These are phyloP conservation scores for Suhomyces ambrosiae DNA, from an alignment of 1,139 yeast genomes.

Conservation along the genomic window DNA sequence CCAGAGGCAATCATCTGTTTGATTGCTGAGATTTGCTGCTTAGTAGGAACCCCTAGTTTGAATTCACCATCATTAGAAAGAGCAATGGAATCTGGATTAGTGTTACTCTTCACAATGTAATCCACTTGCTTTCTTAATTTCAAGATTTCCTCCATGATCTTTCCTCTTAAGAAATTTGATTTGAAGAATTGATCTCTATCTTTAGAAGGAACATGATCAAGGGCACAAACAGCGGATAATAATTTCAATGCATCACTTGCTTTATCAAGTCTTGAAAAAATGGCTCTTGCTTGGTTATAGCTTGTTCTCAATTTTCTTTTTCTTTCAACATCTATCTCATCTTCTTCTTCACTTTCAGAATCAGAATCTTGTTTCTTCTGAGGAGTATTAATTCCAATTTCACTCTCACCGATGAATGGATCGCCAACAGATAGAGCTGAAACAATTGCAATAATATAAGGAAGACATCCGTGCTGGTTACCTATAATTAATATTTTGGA, in stretches of 20 bases:
- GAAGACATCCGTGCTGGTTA: constrained; percentile 81
- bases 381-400: constrained; percentile 55
- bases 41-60: constrained; percentile 68
- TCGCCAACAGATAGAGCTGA: constrained; percentile 94
- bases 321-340: constrained; percentile 36
- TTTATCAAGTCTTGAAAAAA: constrained; percentile 68
- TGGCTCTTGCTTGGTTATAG: constrained; percentile 56
- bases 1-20: constrained; percentile 95
- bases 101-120: constrained; percentile 68
- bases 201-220: constrained; percentile 67
- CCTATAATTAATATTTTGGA: constrained; percentile 89
- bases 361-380: constrained; percentile 24
- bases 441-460: constrained; percentile 86
- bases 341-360: constrained; percentile 28
- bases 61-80: constrained; percentile 39
- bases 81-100: constrained; percentile 61
- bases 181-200: constrained; percentile 50
- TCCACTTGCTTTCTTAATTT: constrained; percentile 81
- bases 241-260: constrained; percentile 74
- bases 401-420: constrained; percentile 77
- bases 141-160: constrained; percentile 79
- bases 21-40: constrained; percentile 70
- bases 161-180: constrained; percentile 64
- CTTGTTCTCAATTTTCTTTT: constrained; percentile 49
- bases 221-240: constrained; percentile 85